phyloP scores from a whole-genome alignment of 768 basidiomycete species.

The Trametes villosa region DNA sequence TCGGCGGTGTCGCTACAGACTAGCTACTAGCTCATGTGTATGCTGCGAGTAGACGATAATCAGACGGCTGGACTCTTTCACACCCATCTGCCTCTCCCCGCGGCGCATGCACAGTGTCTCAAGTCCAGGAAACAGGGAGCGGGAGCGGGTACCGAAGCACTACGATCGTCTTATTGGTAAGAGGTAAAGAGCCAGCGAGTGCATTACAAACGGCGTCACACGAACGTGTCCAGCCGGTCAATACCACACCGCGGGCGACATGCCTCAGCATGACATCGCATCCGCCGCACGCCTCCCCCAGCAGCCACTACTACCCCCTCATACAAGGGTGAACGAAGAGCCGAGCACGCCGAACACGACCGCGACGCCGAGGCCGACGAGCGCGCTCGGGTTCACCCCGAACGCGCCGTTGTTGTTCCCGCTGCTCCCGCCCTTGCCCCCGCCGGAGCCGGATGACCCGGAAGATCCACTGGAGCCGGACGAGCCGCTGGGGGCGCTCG shows the following conservation, averaged over 20 bases:
- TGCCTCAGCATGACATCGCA: too few species aligned
- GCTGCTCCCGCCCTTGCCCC: background rate
- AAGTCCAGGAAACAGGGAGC: too few species aligned
- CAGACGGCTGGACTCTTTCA: background rate
- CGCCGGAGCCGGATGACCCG: constrained; percentile 5
- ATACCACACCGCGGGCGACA: too few species aligned
- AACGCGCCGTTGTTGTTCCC: constrained; percentile 26
- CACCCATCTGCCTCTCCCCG: too few species aligned
- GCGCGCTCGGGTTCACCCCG: constrained; percentile 12
- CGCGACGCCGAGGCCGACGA: constrained; percentile 25
- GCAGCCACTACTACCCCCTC: too few species aligned
- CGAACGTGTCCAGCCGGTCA: too few species aligned
- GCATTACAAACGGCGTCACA: too few species aligned
- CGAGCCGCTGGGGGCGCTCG: constrained; percentile 42
- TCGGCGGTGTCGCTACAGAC: background rate
- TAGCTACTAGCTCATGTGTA: background rate
- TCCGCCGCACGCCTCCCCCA: too few species aligned
- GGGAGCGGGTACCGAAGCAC: too few species aligned
- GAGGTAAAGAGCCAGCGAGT: too few species aligned
- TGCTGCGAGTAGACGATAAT: background rate
- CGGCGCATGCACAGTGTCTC: too few species aligned
- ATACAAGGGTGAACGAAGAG: constrained; percentile 28
- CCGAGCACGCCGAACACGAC: constrained; percentile 27
- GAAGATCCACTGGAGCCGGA: constrained; percentile 12
- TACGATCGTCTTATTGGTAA: too few species aligned